A percentile compares a stretch with the other conserved stretches of the same genome.
phyloP scores from a whole-genome alignment of 208 protist genomes.

The Phytomonas sp. region DNA sequence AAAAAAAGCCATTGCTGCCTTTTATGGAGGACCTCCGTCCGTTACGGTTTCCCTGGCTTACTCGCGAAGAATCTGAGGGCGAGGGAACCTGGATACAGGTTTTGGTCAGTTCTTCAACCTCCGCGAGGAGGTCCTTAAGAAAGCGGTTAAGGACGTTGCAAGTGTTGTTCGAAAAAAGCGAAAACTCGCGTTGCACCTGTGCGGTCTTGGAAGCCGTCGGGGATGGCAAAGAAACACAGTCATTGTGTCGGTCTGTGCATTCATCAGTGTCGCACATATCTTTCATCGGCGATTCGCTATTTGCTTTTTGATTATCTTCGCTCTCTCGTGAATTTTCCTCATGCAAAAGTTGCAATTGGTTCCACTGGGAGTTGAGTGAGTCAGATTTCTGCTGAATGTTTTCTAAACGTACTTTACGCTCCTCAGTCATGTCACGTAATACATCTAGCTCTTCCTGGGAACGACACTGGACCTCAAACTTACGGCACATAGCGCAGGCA shows the following conservation, averaged over 20 bases:
- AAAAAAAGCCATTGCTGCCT: slow-evolving; percentile 46
- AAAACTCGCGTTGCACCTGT: slow-evolving; percentile 9
- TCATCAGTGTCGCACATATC: not conserved
- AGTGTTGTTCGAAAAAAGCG: slow-evolving; percentile 21
- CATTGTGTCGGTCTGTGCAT: not conserved
- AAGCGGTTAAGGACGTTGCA: slow-evolving; percentile 23
- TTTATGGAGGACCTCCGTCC: not conserved
- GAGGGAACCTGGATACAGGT: slow-evolving; percentile 44
- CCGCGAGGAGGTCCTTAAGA: slow-evolving; percentile 23
- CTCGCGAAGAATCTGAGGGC: slow-evolving; percentile 11
- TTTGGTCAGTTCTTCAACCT: slow-evolving; percentile 33
- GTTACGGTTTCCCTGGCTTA: not conserved
- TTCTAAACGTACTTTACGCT: slow-evolving; percentile 36
- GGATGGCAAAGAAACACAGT: not conserved
- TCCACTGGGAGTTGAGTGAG: slow-evolving; percentile 26
- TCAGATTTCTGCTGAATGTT: slow-evolving; percentile 23
- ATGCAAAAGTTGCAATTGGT: slow-evolving; percentile 25
- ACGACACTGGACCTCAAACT: slow-evolving; percentile 29
- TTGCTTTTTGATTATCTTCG: not conserved
- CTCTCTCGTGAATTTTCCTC: not conserved
- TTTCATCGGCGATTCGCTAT: not conserved
- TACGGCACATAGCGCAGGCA: slow-evolving; percentile 14
- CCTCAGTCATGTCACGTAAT: slow-evolving; percentile 41
- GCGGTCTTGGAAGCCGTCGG: not conserved
- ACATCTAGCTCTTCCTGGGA: slow-evolving; percentile 44